Conservation (phyloP, 371 early-diverging fungal species). For the Mortierella sp. region DNA sequence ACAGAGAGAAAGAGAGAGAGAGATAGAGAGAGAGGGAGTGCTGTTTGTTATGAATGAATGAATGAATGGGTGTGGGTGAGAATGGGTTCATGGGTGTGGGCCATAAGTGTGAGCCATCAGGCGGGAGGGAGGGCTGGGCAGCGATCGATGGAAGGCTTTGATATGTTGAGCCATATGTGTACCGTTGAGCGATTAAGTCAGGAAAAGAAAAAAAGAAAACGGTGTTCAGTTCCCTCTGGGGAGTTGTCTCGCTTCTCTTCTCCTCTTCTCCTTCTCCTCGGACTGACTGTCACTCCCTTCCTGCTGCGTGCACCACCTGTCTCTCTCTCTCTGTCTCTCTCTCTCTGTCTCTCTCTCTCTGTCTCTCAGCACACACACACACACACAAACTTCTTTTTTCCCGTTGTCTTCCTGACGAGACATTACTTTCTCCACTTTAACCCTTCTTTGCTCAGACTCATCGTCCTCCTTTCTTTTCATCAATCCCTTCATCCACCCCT, state of each 20-base stretch:
- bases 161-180: neutral
- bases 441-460: too few relatives aligned
- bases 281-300: neutral
- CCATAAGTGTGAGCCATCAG: too few relatives aligned
- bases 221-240: conserved; percentile 3
- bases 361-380: too few relatives aligned
- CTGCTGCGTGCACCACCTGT: too few relatives aligned
- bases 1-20: neutral
- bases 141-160: too few relatives aligned
- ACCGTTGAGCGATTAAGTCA: neutral
- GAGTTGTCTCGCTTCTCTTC: neutral
- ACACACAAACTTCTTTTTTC: too few relatives aligned
- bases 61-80: neutral
- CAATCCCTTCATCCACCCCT: neutral
- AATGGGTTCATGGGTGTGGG: too few relatives aligned
- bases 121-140: too few relatives aligned
- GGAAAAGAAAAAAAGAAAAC: neutral
- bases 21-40: neutral
- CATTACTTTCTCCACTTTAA: too few relatives aligned
- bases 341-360: neutral
- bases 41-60: neutral
- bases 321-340: neutral
- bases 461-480: neutral
- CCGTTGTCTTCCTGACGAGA: too few relatives aligned
- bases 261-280: neutral